Base-by-base conservation (phyloP, 805 yeast species). In the Nakazawaea anatomiae region DNA sequence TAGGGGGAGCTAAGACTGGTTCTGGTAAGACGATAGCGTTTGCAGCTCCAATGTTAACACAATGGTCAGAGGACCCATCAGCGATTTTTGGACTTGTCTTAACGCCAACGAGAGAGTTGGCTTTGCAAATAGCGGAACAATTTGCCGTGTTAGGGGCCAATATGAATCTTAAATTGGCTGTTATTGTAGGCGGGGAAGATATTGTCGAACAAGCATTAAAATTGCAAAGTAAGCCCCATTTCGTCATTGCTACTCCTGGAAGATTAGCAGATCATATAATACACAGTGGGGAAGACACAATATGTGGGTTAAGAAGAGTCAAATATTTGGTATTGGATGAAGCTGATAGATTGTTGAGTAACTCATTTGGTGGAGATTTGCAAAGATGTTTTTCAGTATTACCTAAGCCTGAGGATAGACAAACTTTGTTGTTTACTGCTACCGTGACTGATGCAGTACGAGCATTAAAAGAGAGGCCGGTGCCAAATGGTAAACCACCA, bases 1-100 rank as follows among this genome's bases (percentile, higher is more conserved):
- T 94, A 48, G 99, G 99, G 47, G 99, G 99, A 42, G 99, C 99
- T 34, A 87, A 87, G 66, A 94, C 99, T 0, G 99, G 99, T 68
- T 85, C 96, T 14, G 99, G 99, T 78, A 94, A 94, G 65, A 94
- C 99, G 1, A 83, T 94, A 27, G 97, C 98, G 1, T 94, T 94
- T 75, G 98, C 92, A 1, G 95, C 89, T n/a, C 99, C 99, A 2
- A 92, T 94, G 89, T 72, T 94, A 51, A 82, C 96, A 1, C 77
- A 85, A 61, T 94, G 98, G 97, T 87, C 97, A 0, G 87, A 85
- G 57, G 98, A 94, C 64, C 99, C 99, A 1, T 79, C 79, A 66
- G 99, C 97, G 1, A 87, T 94, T 39, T 94, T 75, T 67, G 99
- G 97, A 3, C 70, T 94, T 2, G 79, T 94, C 1, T 67, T 94